Evolutionary conservation across 2,329 filamentous ascomycete species (phyloP).

Genomic region (Colletotrichum lindemuthianum): DNA sequence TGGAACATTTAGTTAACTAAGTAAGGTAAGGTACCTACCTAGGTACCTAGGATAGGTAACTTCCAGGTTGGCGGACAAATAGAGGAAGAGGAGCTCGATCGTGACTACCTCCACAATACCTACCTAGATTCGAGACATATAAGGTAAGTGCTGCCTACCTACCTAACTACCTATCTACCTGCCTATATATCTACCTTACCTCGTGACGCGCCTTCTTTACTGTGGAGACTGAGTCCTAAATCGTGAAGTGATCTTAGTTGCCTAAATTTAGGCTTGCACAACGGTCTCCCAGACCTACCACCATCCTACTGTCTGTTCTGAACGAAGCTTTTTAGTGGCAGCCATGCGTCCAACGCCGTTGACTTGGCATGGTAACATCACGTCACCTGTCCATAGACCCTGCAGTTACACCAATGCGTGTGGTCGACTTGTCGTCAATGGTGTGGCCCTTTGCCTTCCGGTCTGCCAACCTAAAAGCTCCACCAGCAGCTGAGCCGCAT

Average conservation of each 20-base stretch:
- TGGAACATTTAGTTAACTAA: background rate
- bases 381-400: slow-evolving; percentile 17
- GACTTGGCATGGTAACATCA: slow-evolving; percentile 12
- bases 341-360: background rate
- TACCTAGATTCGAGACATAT: no score
- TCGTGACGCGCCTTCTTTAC: no score
- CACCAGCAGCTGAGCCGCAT: background rate
- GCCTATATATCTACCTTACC: no score
- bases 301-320: slow-evolving; percentile 28
- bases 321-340: slow-evolving; percentile 16
- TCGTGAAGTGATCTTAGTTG: no score
- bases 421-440: slow-evolving; percentile 1
- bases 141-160: background rate
- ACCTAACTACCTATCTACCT: background rate
- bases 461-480: background rate
- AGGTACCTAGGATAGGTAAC: no score
- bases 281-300: slow-evolving; percentile 23
- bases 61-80: no score
- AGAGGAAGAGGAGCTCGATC: no score
- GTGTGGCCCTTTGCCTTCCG: slow-evolving; percentile 8
- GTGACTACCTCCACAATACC: no score
- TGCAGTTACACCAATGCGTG: background rate
- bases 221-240: no score
- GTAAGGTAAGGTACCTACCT: no score
- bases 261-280: background rate